phyloP scores from a whole-genome alignment of 345 rosid genomes.

The Citrus sp. region DNA sequence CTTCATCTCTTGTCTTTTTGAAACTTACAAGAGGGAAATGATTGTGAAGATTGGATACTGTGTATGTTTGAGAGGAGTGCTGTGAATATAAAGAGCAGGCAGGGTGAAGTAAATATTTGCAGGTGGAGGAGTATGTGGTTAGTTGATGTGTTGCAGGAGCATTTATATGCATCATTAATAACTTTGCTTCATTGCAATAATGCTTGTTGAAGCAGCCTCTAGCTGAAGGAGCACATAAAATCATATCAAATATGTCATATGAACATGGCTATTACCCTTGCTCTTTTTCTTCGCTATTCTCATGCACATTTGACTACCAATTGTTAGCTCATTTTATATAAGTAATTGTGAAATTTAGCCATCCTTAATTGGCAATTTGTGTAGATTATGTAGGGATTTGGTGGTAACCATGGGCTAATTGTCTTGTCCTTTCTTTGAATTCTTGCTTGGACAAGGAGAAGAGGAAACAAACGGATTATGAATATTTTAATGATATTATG shows the following conservation, averaged over 20 bases:
- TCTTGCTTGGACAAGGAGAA: background rate
- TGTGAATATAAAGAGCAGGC: constrained; percentile 23
- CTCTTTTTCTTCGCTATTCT: background rate
- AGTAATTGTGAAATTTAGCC: background rate
- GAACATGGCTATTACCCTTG: background rate
- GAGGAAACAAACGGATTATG: background rate
- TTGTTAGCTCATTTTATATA: background rate
- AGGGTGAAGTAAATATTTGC: constrained; percentile 60
- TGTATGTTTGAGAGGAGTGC: constrained; percentile 5
- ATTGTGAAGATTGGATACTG: constrained; percentile 8
- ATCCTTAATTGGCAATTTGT: background rate
- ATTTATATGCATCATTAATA: constrained; percentile 48
- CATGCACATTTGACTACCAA: background rate
- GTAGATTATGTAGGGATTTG: background rate
- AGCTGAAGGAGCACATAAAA: background rate
- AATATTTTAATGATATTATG: background rate
- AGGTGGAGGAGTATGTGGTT: constrained; percentile 66
- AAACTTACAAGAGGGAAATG: constrained; percentile 9
- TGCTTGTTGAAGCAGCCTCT: constrained; percentile 22
- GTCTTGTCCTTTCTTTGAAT: background rate
- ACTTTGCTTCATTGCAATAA: constrained; percentile 15
- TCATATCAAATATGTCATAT: background rate
- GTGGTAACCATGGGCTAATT: background rate
- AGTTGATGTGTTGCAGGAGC: constrained; percentile 70
- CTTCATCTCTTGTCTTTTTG: constrained; percentile 28